phyloP scores from a whole-genome alignment of 805 yeast species.

The Metschnikowia cubensis region DNA sequence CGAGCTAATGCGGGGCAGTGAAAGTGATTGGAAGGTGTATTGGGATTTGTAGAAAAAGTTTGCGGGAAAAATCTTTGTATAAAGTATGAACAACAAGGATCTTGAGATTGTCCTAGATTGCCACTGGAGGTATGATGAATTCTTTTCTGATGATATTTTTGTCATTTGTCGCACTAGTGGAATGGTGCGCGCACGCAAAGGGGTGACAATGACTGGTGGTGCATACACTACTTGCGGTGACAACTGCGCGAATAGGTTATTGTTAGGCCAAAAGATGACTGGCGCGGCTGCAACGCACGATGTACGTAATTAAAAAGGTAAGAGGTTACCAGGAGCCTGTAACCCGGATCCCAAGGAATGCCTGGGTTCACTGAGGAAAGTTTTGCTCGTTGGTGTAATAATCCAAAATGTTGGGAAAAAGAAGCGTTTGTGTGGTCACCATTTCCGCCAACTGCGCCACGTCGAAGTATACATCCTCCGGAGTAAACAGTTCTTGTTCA shows the following conservation, averaged over 20 bases:
- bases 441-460: conserved; percentile 17
- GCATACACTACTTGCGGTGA: not conserved
- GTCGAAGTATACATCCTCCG: conserved; percentile 15
- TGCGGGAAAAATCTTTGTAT: not conserved
- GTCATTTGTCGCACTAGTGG: not conserved
- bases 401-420: conserved; percentile 15
- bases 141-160: not conserved
- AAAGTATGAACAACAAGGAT: not conserved
- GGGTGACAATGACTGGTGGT: conserved; percentile 7
- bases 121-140: not conserved
- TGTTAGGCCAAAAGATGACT: not conserved
- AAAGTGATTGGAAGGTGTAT: not conserved
- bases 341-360: not conserved
- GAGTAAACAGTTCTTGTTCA: not conserved
- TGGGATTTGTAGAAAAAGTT: not conserved
- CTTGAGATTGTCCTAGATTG: not conserved
- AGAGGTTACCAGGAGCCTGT: not conserved
- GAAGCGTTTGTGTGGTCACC: conserved; percentile 14
- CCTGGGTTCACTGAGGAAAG: not conserved
- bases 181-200: conserved; percentile 11
- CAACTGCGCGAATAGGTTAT: not conserved
- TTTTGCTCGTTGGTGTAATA: conserved; percentile 9
- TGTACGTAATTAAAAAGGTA: not conserved
- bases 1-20: not conserved
- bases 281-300: not conserved